Conservation (phyloP, 176 grass and related monocot species). For the Hordeum marinum region DNA sequence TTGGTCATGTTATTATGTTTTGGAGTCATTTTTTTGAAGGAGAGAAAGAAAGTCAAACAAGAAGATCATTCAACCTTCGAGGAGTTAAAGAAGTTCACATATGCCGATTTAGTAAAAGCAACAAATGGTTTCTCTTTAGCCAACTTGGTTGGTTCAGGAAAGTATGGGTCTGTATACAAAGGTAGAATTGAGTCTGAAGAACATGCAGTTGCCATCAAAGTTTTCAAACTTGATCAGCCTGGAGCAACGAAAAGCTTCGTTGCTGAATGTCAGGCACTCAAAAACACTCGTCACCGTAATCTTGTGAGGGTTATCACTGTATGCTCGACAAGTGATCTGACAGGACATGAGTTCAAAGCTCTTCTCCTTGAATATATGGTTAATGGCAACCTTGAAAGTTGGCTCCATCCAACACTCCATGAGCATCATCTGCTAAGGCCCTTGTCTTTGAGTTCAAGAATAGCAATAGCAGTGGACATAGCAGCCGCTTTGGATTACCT, state of each 20-base stretch:
- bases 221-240: not conserved
- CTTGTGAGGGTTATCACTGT: not conserved
- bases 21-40: not conserved
- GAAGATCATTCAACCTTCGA: not conserved
- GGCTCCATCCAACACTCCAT: not conserved
- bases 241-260: not conserved
- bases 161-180: not conserved
- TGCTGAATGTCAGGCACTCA: not conserved
- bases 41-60: not conserved
- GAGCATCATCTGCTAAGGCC: not conserved
- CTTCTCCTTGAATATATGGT: not conserved
- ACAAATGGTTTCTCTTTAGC: slow-evolving; percentile 34
- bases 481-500: not conserved
- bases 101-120: slow-evolving; percentile 35
- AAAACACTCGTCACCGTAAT: not conserved
- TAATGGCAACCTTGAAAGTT: not conserved
- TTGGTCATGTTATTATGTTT: no score
- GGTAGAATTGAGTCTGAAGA: not conserved
- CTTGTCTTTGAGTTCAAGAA: not conserved
- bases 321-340: not conserved
- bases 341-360: slow-evolving; percentile 2
- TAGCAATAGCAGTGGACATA: not conserved
- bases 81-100: slow-evolving; percentile 11
- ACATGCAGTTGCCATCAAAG: not conserved
- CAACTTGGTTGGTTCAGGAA: slow-evolving; percentile 39